These are phyloP conservation scores for Suillus hirtellus DNA, from an alignment of 768 basidiomycete species.

Conservation along the genomic window DNA sequence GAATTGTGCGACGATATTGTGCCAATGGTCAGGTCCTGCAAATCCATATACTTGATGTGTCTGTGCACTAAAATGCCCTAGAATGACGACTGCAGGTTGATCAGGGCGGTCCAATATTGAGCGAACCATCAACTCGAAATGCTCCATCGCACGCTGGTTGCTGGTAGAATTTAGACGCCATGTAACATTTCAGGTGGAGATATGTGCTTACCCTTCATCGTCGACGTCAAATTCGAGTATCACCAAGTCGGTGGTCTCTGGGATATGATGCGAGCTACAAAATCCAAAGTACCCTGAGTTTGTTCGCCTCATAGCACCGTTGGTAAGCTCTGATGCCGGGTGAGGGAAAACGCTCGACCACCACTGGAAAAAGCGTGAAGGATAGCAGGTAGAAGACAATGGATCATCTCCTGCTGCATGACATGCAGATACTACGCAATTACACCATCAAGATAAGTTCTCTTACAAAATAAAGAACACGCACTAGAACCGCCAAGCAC, in stretches of 20 bases:
- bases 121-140: conserved; percentile 91
- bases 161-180: conserved; percentile 37
- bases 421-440: conserved; percentile 79
- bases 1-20: conserved; percentile 90
- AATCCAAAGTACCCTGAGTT: conserved; percentile 94
- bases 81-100: conserved; percentile 86
- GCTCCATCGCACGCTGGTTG: conserved; percentile 67
- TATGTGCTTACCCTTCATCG: conserved; percentile 70
- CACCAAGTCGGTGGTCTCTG: conserved; percentile 91
- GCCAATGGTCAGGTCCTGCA: conserved; percentile 87
- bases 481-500: conserved; percentile 86
- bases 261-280: conserved; percentile 91
- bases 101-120: conserved; percentile 90
- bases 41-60: conserved; percentile 77
- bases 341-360: conserved; percentile 98
- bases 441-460: neutral
- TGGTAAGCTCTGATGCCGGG: conserved; percentile 95
- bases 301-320: conserved; percentile 91
- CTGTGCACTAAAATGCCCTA: conserved; percentile 96
- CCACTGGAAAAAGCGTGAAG: conserved; percentile 95
- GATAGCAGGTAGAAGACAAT: conserved; percentile 82
- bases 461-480: conserved; percentile 23
- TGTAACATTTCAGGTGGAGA: neutral
- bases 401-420: conserved; percentile 94
- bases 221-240: conserved; percentile 94